A percentile compares a stretch with the other conserved stretches of the same genome.
Evolutionary conservation across 1,284 basidiomycete species (phyloP).

Genomic region (Xanthoconium separans): DNA sequence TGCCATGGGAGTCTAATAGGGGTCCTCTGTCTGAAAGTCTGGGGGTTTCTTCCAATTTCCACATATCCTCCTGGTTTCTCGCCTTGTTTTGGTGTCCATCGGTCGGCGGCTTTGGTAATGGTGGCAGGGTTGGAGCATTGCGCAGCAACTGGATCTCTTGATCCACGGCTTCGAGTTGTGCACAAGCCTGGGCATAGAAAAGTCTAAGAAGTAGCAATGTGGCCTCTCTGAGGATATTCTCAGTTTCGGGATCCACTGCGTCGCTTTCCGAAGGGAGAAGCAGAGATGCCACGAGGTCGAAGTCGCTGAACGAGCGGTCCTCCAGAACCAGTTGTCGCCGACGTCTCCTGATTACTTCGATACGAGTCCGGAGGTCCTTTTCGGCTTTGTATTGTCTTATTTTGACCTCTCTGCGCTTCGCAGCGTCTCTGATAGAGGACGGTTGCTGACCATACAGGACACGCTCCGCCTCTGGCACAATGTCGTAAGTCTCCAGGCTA

Average conservation of each 20-base stretch:
- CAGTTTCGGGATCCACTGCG: slow-evolving; percentile 58
- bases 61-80: slow-evolving; percentile 56
- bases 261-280: slow-evolving; percentile 49
- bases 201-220: slow-evolving; percentile 73
- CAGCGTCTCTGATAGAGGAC: slow-evolving; percentile 57
- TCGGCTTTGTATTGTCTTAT: slow-evolving; percentile 86
- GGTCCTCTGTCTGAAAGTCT: slow-evolving; percentile 55
- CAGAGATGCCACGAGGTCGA: slow-evolving; percentile 62
- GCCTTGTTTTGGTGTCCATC: slow-evolving; percentile 39
- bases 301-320: slow-evolving; percentile 45
- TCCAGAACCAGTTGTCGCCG: slow-evolving; percentile 39
- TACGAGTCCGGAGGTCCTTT: slow-evolving; percentile 69
- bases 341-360: slow-evolving; percentile 60
- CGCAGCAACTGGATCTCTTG: slow-evolving; percentile 77
- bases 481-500: slow-evolving; percentile 65
- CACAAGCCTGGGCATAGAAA: slow-evolving; percentile 67
- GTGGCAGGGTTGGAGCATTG: slow-evolving; percentile 48
- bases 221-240: slow-evolving; percentile 65
- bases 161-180: slow-evolving; percentile 66
- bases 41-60: slow-evolving; percentile 71
- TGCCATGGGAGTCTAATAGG: slow-evolving; percentile 73
- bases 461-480: slow-evolving; percentile 65
- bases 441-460: slow-evolving; percentile 49
- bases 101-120: slow-evolving; percentile 33
- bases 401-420: slow-evolving; percentile 77